Evolutionary conservation across 2,329 filamentous ascomycete species (phyloP), one percentile per base, ranked within the genome.

Genomic region (Claviceps pazoutovae): DNA sequence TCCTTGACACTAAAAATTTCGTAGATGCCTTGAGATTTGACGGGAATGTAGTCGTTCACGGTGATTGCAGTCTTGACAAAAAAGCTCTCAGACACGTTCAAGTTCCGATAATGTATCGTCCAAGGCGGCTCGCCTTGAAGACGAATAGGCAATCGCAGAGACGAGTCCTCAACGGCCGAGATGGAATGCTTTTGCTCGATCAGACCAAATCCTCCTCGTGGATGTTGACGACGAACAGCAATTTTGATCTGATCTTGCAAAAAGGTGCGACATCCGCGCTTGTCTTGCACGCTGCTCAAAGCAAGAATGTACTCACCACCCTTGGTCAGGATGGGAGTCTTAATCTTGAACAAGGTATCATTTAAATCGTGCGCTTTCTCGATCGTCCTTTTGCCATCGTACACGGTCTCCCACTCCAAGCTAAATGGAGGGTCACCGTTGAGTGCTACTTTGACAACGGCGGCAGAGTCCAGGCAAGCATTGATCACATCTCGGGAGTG

Each of bases 241-340:
- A 98, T 86, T 68, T 86, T 91, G 50, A 84, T 77, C 64, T 91
- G 87, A 53, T 93, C 86, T 60, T 93, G 86, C 52, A 97, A 69
- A 62, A 86, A 84, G 50, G 87, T 88, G 61, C 89, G 89, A 69
- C 93, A 98, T 43, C 84, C 85, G 52, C 87, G 84, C 62, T 79
- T 83, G 63, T 98, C 93, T 57, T 88, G 87, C 51, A 98, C 80
- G 59, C 84, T 91, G 50, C 84, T 88, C 54, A 98, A 73, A 46
- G 89, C 83, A 54, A 98, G 71, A 11, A 85, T 87, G 65, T 97
- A 96, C 61, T 96, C 89, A 51, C 93, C 93, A 54, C 93, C 93
- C 62, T 85, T 84, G 6, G 74, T 74, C 43, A 98, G 72, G 17
- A 78, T 74, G 2, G 84, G 78, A 0, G 91, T 96, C 57, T 79